Evolutionary conservation across 23 red algal genomes (phyloP).

Genomic region (Agarophyton chilense): DNA sequence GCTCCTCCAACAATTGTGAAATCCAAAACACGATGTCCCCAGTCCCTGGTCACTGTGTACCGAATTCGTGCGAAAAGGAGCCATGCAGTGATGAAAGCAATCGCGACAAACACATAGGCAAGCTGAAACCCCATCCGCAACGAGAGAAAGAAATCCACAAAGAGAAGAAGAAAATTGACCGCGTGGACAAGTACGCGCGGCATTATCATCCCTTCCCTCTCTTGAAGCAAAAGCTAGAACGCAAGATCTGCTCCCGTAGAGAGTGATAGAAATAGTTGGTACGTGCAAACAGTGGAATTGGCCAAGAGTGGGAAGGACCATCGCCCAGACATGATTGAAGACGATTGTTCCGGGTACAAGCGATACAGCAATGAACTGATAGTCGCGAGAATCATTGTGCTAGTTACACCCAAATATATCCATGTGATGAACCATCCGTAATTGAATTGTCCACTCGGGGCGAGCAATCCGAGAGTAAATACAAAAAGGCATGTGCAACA

Average conservation of each 20-base stretch:
- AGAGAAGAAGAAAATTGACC: constrained; percentile 49
- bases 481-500: neutral
- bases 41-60: constrained; percentile 28
- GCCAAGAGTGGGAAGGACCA: neutral
- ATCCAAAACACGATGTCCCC: constrained; percentile 41
- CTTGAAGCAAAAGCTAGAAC: constrained; percentile 49
- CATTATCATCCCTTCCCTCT: neutral
- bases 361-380: constrained; percentile 28
- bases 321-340: neutral
- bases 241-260: constrained; percentile 33
- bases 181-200: constrained; percentile 24
- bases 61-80: constrained; percentile 57
- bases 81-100: constrained; percentile 10
- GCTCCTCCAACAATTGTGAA: neutral
- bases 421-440: constrained; percentile 2
- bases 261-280: constrained; percentile 1
- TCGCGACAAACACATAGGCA: constrained; percentile 14
- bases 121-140: constrained; percentile 46
- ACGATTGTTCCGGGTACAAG: neutral
- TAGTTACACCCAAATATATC: neutral
- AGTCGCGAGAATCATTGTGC: constrained; percentile 16
- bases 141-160: constrained; percentile 40
- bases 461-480: constrained; percentile 5
- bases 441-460: constrained; percentile 6
- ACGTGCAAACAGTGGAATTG: neutral